Evolutionary conservation across 2,329 filamentous ascomycete species (phyloP).

Genomic region (Microdochium bolleyi): DNA sequence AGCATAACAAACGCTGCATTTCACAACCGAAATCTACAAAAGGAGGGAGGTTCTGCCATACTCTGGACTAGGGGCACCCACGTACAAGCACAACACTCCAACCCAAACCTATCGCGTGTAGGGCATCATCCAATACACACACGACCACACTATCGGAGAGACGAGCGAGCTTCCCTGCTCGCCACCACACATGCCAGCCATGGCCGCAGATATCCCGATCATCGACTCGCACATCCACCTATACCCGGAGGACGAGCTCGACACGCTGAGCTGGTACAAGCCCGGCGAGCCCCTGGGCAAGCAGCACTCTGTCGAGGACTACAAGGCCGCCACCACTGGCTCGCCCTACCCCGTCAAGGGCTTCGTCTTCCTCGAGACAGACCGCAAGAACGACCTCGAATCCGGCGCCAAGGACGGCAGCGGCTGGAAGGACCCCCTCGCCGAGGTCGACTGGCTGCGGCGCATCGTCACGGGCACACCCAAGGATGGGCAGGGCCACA

Average conservation of each 20-base stretch:
- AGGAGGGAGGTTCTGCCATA: no score
- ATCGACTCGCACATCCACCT: slow-evolving; percentile 92
- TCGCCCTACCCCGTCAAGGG: slow-evolving; percentile 44
- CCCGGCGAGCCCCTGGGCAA: slow-evolving; percentile 50
- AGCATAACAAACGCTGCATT: no score
- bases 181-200: slow-evolving; percentile 3
- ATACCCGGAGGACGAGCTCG: slow-evolving; percentile 61
- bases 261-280: slow-evolving; percentile 62
- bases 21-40: no score
- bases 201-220: slow-evolving; percentile 43
- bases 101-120: no score
- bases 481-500: slow-evolving; percentile 49
- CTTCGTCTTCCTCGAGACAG: slow-evolving; percentile 78
- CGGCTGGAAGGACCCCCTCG: slow-evolving; percentile 61
- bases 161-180: background rate
- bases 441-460: slow-evolving; percentile 63
- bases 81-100: no score
- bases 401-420: slow-evolving; percentile 33
- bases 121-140: no score
- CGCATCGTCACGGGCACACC: slow-evolving; percentile 57
- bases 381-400: slow-evolving; percentile 56
- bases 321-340: slow-evolving; percentile 36
- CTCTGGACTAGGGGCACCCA: no score
- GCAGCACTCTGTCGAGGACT: slow-evolving; percentile 59
- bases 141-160: no score